Evolutionary conservation across 805 yeast species (phyloP).

Genomic region (Candida vaughaniae): DNA sequence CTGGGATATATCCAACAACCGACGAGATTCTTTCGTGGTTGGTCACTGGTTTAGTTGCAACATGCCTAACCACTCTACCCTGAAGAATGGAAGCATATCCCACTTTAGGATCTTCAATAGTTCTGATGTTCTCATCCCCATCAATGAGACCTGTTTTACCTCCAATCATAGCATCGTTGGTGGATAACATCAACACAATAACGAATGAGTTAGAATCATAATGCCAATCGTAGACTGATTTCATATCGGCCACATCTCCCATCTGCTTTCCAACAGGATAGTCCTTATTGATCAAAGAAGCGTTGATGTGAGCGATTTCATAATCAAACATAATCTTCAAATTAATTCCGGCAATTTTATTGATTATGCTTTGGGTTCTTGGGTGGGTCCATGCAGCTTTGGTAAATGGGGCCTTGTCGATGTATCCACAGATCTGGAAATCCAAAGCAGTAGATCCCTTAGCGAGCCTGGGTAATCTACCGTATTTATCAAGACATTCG

Average conservation of each 20-base stretch:
- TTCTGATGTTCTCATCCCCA: constrained; percentile 15
- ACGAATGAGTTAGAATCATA: constrained; percentile 17
- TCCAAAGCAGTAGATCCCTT: constrained; percentile 27
- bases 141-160: constrained; percentile 16
- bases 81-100: constrained; percentile 23
- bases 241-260: constrained; percentile 7
- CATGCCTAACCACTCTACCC: constrained; percentile 23
- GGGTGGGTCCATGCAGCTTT: constrained; percentile 30
- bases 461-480: constrained; percentile 24
- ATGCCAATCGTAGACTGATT: constrained; percentile 16
- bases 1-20: constrained; percentile 44
- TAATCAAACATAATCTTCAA: constrained; percentile 26
- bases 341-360: constrained; percentile 25
- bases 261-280: constrained; percentile 12
- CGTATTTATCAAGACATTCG: constrained; percentile 21
- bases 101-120: constrained; percentile 19
- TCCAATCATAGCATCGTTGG: constrained; percentile 16
- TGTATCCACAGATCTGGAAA: constrained; percentile 26
- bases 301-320: constrained; percentile 28
- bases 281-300: constrained; percentile 16
- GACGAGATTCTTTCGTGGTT: constrained; percentile 43
- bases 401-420: constrained; percentile 20
- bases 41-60: constrained; percentile 22
- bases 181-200: constrained; percentile 16
- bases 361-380: constrained; percentile 23